Percentiles rank a stretch among this genome's conserved stretches.
These are phyloP conservation scores for Aspergillus terreus DNA, from an alignment of 2,329 filamentous ascomycete species.

Conservation along the genomic window DNA sequence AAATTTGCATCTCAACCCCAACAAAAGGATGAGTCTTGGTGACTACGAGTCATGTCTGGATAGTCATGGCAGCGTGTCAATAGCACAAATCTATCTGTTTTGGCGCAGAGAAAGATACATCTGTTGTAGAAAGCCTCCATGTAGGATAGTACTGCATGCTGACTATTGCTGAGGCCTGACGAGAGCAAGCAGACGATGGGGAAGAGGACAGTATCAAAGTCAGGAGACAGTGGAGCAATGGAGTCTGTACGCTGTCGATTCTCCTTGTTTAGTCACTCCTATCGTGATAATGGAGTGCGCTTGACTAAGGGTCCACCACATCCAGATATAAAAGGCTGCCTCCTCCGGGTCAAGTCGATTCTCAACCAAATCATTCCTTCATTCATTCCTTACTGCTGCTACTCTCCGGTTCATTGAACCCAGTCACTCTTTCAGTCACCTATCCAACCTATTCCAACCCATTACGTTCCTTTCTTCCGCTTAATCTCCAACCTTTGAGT, in stretches of 20 bases:
- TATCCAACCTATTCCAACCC: not conserved
- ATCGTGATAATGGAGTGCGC: constrained; percentile 1
- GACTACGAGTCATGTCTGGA: too few species aligned
- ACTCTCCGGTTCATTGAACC: not conserved
- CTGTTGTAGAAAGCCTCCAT: not conserved
- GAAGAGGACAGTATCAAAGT: too few species aligned
- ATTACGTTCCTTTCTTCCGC: not conserved
- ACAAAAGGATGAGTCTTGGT: not conserved
- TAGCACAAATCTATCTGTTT: too few species aligned
- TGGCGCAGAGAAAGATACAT: not conserved
- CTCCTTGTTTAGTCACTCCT: too few species aligned
- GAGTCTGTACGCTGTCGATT: not conserved
- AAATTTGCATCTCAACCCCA: not conserved
- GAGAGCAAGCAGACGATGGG: too few species aligned
- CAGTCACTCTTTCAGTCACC: constrained; percentile 1
- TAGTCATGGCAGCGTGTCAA: too few species aligned
- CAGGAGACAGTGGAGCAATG: not conserved
- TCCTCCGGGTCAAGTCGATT: not conserved
- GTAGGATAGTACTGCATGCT: not conserved
- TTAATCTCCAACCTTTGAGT: not conserved
- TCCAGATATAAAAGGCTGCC: not conserved
- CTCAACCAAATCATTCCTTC: not conserved
- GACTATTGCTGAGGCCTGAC: too few species aligned
- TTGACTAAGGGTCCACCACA: not conserved
- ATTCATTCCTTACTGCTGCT: not conserved